Evolutionary conservation across 768 basidiomycete species (phyloP).

Genomic region (Boletus subcaerulescens): DNA sequence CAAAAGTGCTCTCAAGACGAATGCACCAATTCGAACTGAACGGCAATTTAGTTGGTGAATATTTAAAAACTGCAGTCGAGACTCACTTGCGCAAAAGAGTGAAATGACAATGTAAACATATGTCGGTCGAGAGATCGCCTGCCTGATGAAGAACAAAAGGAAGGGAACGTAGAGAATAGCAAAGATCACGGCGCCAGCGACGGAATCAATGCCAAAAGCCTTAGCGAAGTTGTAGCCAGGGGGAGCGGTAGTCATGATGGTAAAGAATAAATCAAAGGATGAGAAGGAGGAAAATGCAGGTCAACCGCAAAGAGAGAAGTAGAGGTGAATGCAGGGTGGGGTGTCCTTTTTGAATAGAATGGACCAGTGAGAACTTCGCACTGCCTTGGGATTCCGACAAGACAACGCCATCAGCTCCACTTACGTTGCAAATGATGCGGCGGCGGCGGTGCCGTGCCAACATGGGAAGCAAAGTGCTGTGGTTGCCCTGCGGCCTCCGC

Average conservation of each 20-base stretch:
- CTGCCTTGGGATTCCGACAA: not conserved
- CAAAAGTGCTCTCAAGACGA: constrained; percentile 28
- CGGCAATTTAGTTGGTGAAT: not conserved
- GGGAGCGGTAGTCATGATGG: constrained; percentile 16
- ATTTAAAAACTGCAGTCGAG: not conserved
- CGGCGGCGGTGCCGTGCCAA: no score
- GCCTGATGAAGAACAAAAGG: constrained; percentile 20
- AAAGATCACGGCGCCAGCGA: constrained; percentile 33
- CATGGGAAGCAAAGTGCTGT: no score
- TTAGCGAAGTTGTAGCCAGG: constrained; percentile 23
- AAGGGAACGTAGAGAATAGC: constrained; percentile 30
- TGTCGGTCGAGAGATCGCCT: constrained; percentile 22
- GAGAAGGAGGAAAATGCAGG: constrained; percentile 7
- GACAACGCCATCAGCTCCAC: no score
- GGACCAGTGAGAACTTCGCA: constrained; percentile 1
- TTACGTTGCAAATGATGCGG: no score
- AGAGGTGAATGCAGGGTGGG: not conserved
- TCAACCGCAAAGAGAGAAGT: constrained; percentile 20
- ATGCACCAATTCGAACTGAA: constrained; percentile 32
- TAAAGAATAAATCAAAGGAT: not conserved
- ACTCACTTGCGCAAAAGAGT: constrained; percentile 30
- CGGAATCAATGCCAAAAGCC: constrained; percentile 27
- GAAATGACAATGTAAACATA: constrained; percentile 29
- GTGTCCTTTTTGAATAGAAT: constrained; percentile 14
- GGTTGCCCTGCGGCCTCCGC: no score